Evolutionary conservation across 495 filamentous ascomycete species (phyloP).

Genomic region (Penicillium nucicola): DNA sequence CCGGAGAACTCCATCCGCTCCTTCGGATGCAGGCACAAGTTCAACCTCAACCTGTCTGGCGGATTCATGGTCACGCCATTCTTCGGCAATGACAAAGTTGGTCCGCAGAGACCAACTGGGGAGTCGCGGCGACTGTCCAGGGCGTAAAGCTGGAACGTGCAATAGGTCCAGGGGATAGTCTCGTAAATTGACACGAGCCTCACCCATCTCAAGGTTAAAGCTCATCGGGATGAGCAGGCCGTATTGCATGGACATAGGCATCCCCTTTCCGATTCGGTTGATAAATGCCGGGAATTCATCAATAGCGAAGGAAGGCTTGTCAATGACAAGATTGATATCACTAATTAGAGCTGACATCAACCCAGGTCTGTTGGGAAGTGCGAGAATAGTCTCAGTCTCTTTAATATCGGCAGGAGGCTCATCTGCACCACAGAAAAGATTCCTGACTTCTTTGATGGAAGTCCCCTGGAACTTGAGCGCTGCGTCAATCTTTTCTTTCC

Average conservation of each 20-base stretch:
- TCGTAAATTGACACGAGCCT: slow-evolving; percentile 76
- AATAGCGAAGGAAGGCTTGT: slow-evolving; percentile 90
- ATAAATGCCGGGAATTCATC: slow-evolving; percentile 78
- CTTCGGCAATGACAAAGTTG: slow-evolving; percentile 96
- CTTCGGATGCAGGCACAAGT: slow-evolving; percentile 70
- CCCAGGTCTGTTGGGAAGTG: slow-evolving; percentile 81
- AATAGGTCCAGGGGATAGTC: slow-evolving; percentile 93
- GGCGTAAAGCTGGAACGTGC: slow-evolving; percentile 80
- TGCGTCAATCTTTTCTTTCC: slow-evolving; percentile 87
- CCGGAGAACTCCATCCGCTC: slow-evolving; percentile 33
- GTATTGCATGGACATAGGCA: slow-evolving; percentile 88
- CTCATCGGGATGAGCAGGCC: slow-evolving; percentile 85
- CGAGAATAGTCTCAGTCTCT: slow-evolving; percentile 80
- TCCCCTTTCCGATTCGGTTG: slow-evolving; percentile 87
- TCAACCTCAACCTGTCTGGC: slow-evolving; percentile 77
- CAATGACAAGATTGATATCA: slow-evolving; percentile 80
- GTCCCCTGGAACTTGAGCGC: slow-evolving; percentile 65
- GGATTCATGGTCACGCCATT: slow-evolving; percentile 75
- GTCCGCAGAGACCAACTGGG: slow-evolving; percentile 80
- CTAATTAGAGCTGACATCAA: slow-evolving; percentile 77
- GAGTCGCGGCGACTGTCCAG: slow-evolving; percentile 75
- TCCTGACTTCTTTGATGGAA: slow-evolving; percentile 74
- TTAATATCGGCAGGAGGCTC: slow-evolving; percentile 75
- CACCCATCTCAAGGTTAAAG: slow-evolving; percentile 86
- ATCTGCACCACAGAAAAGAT: slow-evolving; percentile 79